A percentile compares a stretch with the other conserved stretches of the same genome.
Evolutionary conservation across 345 rosid species (phyloP).

Genomic region (Alliaria petiolata): DNA sequence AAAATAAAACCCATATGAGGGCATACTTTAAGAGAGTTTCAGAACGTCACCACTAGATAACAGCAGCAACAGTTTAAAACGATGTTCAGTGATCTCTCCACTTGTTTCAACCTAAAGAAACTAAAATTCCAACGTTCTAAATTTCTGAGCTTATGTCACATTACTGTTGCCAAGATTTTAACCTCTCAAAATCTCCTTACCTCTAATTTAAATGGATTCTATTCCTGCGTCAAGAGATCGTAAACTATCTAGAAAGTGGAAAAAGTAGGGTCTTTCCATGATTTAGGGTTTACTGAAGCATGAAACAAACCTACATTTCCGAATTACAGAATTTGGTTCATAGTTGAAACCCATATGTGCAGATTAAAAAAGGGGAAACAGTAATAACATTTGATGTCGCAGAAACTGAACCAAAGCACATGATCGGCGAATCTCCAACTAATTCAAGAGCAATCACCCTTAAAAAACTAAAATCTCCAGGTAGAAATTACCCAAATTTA

Average conservation of each 20-base stretch:
- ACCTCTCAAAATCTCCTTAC: background rate
- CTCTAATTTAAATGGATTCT: background rate
- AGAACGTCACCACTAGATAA: background rate
- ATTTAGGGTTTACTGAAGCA: background rate
- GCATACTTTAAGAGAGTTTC: background rate
- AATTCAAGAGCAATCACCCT: background rate
- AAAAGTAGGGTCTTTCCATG: background rate
- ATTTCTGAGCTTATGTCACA: background rate
- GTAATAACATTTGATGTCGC: background rate
- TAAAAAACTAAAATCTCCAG: background rate
- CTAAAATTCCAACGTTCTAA: background rate
- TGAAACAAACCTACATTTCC: background rate
- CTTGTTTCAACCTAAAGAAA: slow-evolving; percentile 2
- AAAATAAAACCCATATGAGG: slow-evolving; percentile 11
- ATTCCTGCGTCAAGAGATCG: background rate
- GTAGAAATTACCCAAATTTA: slow-evolving; percentile 64
- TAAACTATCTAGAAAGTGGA: background rate
- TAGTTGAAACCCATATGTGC: background rate
- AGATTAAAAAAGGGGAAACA: background rate
- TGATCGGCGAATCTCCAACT: slow-evolving; percentile 3
- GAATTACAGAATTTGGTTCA: background rate
- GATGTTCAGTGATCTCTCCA: background rate
- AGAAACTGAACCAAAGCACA: background rate
- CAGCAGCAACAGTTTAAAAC: background rate
- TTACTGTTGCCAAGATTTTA: background rate